Evolutionary conservation across 179 eudicot genomes (phyloP), one percentile per base, ranked within the genome.

Genomic region (Vitellaria paradoxa): DNA sequence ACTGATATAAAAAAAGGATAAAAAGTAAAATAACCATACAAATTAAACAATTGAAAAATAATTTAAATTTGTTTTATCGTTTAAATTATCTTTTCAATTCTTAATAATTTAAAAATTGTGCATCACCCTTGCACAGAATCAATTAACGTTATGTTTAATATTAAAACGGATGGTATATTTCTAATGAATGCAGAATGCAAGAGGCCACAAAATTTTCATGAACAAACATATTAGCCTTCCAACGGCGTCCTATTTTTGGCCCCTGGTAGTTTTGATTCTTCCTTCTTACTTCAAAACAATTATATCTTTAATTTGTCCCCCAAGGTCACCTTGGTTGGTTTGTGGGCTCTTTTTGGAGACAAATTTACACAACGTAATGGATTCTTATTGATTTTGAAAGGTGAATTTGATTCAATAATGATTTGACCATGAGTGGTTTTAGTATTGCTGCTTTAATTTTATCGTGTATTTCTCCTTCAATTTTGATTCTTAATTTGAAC

Each of bases 401-500:
- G 21, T 46, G 66, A 15, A 46, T 57, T 74, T 24, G 45, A 11
- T 24, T 74, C 63, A 14, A 46, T 12, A 26, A 18, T 26, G 55
- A 56, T 10, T 70, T n/a, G 6, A 37, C 6, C 13, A 50, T 49
- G 13, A 7, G 3, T 18, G 12, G 5, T 12, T 49, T 21, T 47
- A 12, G 3, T 68, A 11, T 70, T 50, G 52, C 50, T 62, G 0
- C 26, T 73, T 53, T 7, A 11, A 7, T 46, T 63, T 23, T 50
- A 59, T 55, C 23, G 14, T 7, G 5, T 9, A 50, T 5, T 70
- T 75, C 9, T 18, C 56, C 50, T 26, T 2, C 18, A 20, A 6
- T 63, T 21, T 60, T 77, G 40, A 11, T 61, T n/a, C 23, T 30
- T 15, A 77, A 18, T 40, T 78, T 65, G n/a, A 9, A 21, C 57